Base-by-base conservation (phyloP, 2,329 filamentous ascomycete species). In the Exophiala sideris region DNA sequence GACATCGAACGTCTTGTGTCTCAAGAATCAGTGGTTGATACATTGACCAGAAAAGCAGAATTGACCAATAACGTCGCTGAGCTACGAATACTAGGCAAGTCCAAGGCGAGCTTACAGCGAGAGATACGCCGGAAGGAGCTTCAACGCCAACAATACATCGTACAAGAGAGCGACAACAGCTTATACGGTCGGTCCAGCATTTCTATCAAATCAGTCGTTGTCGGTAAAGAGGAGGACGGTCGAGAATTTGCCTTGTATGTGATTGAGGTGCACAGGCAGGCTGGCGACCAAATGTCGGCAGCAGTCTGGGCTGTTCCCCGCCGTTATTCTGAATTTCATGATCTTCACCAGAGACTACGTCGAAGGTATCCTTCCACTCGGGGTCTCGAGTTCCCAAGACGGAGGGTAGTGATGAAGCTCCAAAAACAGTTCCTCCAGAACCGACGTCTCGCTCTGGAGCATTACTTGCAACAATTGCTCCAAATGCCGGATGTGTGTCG, bases 91-190 rank as follows among this genome's bases (percentile, higher is more conserved):
- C 71, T 99, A 47, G 85, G 87, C 50, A 99, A 99, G 70, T 96
- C 91, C 1, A 96, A 94, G 70, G 86, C 91, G 32, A 99, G 94
- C 70, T 75, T 99, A 53, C 88, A 95, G 66, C 82, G 94, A 61
- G 94, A 99, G 70, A 91, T 97, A 50, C 83, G 90, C 52, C 85
- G 91, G 33, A 99, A 97, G 68, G 92, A 97, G 71, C 81, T 99
- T 66, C 94, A 99, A 69, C 83, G 91, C 48, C 94, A 96, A 70
- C 95, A 99, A 68, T 99, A 99, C 64, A 89, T 95, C 42, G 85
- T 97, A 6, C 94, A 99, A 71, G 94, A 99, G 71, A 96, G 91
- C 67, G 95, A 99, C 69, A 99, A 96, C 70, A 96, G 91, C 69
- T 78, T 99, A 20, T 97, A 95, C 66, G 94, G 94, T 2, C 88